A percentile compares a stretch with the other conserved stretches of the same genome.
These are phyloP conservation scores for Starmera stellimalicola DNA, from an alignment of 1,139 yeast species.

Conservation along the genomic window DNA sequence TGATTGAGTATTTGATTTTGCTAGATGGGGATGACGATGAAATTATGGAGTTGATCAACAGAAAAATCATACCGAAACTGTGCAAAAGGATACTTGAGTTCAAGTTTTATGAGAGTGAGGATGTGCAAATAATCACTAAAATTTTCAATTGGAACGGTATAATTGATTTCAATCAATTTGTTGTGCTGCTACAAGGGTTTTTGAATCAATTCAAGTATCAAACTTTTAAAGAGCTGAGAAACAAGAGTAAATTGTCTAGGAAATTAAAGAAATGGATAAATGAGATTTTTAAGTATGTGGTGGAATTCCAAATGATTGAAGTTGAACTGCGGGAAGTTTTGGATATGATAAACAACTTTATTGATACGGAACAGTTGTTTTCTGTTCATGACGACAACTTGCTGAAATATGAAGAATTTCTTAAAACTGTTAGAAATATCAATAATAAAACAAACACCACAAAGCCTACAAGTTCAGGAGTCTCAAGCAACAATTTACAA, in stretches of 20 bases:
- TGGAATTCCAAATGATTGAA: slow-evolving; percentile 14
- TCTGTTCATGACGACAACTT: slow-evolving; percentile 3
- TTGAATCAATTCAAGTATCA: neutral
- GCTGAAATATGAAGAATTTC: neutral
- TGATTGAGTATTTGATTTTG: slow-evolving; percentile 30
- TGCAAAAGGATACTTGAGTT: slow-evolving; percentile 16
- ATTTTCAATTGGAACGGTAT: too few relatives aligned
- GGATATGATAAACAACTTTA: slow-evolving; percentile 25
- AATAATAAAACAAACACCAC: slow-evolving; percentile 2
- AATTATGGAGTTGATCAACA: slow-evolving; percentile 18
- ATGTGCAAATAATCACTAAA: too few relatives aligned
- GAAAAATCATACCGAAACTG: slow-evolving; percentile 27
- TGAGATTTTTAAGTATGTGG: slow-evolving; percentile 18
- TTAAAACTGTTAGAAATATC: slow-evolving; percentile 1
- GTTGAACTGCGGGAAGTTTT: slow-evolving; percentile 21
- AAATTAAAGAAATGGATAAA: slow-evolving; percentile 25
- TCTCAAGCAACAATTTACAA: slow-evolving; percentile 22
- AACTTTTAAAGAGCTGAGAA: slow-evolving; percentile 16
- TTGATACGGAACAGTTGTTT: slow-evolving; percentile 14
- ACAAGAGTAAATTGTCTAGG: slow-evolving; percentile 14
- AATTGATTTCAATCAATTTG: neutral
- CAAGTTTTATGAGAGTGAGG: slow-evolving; percentile 9
- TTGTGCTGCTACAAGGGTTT: neutral
- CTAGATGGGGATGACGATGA: slow-evolving; percentile 21
- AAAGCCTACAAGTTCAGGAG: slow-evolving; percentile 8